A percentile compares a stretch with the other conserved stretches of the same genome.
phyloP scores from a whole-genome alignment of 805 yeast genomes.

The Wickerhamomyces chambardii region DNA sequence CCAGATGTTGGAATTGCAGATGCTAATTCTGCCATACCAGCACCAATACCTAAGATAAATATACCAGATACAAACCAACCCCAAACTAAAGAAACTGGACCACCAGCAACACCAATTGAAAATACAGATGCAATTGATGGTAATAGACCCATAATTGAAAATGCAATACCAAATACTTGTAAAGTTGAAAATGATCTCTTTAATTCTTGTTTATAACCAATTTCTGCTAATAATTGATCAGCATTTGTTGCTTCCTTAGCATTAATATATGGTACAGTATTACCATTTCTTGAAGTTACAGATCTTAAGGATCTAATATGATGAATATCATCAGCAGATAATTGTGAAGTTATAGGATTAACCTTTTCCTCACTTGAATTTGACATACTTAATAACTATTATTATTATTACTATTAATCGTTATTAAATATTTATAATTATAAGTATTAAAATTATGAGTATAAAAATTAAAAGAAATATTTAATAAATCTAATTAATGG shows the following conservation, averaged over 20 bases:
- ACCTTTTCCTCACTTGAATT: too few relatives aligned
- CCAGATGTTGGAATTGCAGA: slow-evolving; percentile 65
- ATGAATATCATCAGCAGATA: not conserved
- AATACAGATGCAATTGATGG: slow-evolving; percentile 50
- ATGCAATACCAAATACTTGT: slow-evolving; percentile 60
- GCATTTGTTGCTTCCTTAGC: slow-evolving; percentile 10
- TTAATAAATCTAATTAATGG: too few relatives aligned
- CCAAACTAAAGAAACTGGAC: slow-evolving; percentile 55
- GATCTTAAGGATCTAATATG: not conserved
- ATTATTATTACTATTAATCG: too few relatives aligned
- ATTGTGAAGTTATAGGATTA: not conserved
- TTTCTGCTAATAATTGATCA: slow-evolving; percentile 13
- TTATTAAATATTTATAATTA: too few relatives aligned
- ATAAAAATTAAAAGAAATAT: too few relatives aligned
- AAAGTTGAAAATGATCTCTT: slow-evolving; percentile 45
- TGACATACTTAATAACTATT: too few relatives aligned
- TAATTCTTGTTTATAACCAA: slow-evolving; percentile 63
- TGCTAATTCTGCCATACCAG: slow-evolving; percentile 52
- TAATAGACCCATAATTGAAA: slow-evolving; percentile 55
- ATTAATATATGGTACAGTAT: slow-evolving; percentile 11
- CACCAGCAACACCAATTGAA: slow-evolving; percentile 40
- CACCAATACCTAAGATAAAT: slow-evolving; percentile 44
- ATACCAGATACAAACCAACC: slow-evolving; percentile 55
- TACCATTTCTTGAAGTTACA: slow-evolving; percentile 1
- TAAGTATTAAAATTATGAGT: too few relatives aligned